These are phyloP conservation scores for Mariannaea sp. DNA, from an alignment of 2,329 filamentous ascomycete species.

Conservation along the genomic window DNA sequence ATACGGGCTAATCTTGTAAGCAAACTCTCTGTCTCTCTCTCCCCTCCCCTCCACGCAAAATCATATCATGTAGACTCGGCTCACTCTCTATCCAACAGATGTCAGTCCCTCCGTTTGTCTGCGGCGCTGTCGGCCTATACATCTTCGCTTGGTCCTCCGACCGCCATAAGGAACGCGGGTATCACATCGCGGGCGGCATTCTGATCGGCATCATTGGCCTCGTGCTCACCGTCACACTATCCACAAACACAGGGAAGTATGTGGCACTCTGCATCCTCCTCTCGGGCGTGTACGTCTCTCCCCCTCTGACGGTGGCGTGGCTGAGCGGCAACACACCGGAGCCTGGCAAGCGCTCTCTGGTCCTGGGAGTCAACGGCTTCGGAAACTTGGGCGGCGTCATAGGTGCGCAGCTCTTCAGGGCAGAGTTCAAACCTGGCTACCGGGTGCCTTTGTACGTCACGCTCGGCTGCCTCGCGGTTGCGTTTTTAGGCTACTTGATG, in stretches of 20 bases:
- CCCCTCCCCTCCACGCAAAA: neutral
- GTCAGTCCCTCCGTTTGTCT: conserved; percentile 37
- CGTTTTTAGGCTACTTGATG: conserved; percentile 31
- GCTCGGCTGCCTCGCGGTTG: conserved; percentile 30
- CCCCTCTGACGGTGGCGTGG: conserved; percentile 37
- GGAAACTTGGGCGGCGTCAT: conserved; percentile 37
- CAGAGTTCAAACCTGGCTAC: conserved; percentile 31
- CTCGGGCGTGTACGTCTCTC: conserved; percentile 35
- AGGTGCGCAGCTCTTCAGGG: conserved; percentile 35
- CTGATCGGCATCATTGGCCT: conserved; percentile 33
- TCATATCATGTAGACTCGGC: neutral
- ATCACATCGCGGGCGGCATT: conserved; percentile 34
- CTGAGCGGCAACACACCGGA: conserved; percentile 39
- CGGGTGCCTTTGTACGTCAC: conserved; percentile 36
- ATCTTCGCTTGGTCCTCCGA: conserved; percentile 36
- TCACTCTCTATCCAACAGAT: conserved; percentile 21
- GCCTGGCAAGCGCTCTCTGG: conserved; percentile 36
- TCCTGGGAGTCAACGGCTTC: conserved; percentile 38
- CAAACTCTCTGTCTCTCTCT: neutral
- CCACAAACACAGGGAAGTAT: conserved; percentile 30
- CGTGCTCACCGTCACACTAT: conserved; percentile 31
- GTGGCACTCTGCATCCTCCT: conserved; percentile 35
- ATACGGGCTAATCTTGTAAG: conserved; percentile 36
- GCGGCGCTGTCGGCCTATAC: conserved; percentile 36
- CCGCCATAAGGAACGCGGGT: conserved; percentile 33